Conservation (phyloP, 2,329 filamentous ascomycete species). For the Zalaria obscura region DNA sequence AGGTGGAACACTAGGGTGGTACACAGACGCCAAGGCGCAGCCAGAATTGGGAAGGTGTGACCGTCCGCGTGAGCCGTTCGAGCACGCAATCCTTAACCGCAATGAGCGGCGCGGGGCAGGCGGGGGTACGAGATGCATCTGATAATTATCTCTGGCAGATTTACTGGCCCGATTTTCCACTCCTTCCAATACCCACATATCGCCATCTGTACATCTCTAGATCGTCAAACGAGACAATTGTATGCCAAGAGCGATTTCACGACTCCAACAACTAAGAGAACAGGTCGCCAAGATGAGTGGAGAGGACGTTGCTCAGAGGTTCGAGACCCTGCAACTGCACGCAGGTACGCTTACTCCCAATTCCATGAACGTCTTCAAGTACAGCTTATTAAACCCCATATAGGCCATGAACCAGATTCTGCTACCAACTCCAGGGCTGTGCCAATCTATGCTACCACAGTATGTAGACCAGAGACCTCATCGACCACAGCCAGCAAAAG, state of each 20-base stretch:
- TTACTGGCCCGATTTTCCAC: too few relatives aligned
- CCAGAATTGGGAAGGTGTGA: too few relatives aligned
- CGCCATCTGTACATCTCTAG: too few relatives aligned
- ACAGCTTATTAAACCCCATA: not conserved
- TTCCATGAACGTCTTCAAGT: not conserved
- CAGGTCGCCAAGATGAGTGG: constrained; percentile 15
- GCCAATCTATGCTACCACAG: constrained; percentile 86
- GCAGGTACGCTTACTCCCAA: constrained; percentile 21
- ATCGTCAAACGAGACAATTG: not conserved
- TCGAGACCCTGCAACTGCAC: constrained; percentile 38
- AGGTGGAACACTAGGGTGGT: too few relatives aligned
- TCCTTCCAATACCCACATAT: too few relatives aligned
- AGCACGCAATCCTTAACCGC: too few relatives aligned
- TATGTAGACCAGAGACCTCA: constrained; percentile 15
- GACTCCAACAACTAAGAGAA: constrained; percentile 13
- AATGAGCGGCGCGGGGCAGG: too few relatives aligned
- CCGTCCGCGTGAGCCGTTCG: too few relatives aligned
- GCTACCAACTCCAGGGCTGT: constrained; percentile 79
- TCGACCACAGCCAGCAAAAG: too few relatives aligned
- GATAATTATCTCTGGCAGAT: too few relatives aligned
- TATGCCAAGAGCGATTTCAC: constrained; percentile 1
- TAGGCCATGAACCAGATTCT: constrained; percentile 56
- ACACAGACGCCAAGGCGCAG: too few relatives aligned
- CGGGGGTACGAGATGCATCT: too few relatives aligned
- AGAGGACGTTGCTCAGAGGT: constrained; percentile 27